Evolutionary conservation across 2,329 filamentous ascomycete genomes (phyloP).

Genomic region (Aspergillus intermedius): DNA sequence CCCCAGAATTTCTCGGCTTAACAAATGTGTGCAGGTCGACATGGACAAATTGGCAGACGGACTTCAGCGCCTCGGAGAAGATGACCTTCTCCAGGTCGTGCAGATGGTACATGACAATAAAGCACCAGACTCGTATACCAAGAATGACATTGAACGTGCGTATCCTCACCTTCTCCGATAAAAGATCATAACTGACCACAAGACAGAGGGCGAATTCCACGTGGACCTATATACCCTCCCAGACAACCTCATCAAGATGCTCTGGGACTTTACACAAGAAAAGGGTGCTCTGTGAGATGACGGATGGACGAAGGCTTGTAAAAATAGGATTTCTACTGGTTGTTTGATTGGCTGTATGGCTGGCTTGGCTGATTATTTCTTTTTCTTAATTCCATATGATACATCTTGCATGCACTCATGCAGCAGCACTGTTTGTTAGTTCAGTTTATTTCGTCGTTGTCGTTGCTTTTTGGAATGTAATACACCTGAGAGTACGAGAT

Average conservation of each 20-base stretch:
- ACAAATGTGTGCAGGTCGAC: slow-evolving; percentile 51
- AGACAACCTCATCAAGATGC: slow-evolving; percentile 78
- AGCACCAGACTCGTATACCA: slow-evolving; percentile 85
- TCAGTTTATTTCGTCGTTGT: too few relatives aligned
- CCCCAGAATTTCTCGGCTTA: slow-evolving; percentile 1
- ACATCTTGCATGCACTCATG: too few relatives aligned
- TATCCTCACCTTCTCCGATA: slow-evolving; percentile 12
- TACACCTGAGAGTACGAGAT: too few relatives aligned
- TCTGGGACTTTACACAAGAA: slow-evolving; percentile 75
- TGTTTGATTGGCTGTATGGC: too few relatives aligned
- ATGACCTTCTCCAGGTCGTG: slow-evolving; percentile 88
- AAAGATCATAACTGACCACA: too few relatives aligned
- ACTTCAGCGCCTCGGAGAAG: slow-evolving; percentile 80
- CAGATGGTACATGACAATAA: slow-evolving; percentile 99
- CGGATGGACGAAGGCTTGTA: too few relatives aligned
- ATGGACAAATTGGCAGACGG: slow-evolving; percentile 96
- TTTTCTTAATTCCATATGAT: too few relatives aligned
- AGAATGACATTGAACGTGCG: slow-evolving; percentile 93
- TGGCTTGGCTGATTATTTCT: too few relatives aligned
- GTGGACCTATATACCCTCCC: slow-evolving; percentile 98
- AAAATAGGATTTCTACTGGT: too few relatives aligned
- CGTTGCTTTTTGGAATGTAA: too few relatives aligned
- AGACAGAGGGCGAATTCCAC: slow-evolving; percentile 76
- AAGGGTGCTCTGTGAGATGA: slow-evolving; percentile 33
- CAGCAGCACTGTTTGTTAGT: too few relatives aligned